Conservation (phyloP, 2,329 filamentous ascomycete species). For the Paraconiothyrium brasiliense region DNA sequence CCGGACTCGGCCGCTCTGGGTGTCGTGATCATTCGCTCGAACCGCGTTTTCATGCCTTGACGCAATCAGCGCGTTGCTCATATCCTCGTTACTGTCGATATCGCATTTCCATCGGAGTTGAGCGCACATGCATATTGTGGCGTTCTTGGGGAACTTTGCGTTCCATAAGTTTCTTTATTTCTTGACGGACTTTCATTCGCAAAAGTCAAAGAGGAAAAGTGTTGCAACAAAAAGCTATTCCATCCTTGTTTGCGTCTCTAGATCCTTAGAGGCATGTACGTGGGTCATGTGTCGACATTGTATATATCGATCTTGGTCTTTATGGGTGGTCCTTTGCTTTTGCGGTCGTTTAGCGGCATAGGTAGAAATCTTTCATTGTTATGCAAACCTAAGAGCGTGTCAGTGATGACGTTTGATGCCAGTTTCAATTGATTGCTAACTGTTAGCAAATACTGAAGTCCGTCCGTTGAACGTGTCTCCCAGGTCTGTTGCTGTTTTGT, state of each 20-base stretch:
- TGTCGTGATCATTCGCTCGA: not conserved
- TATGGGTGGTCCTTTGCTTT: constrained; percentile 21
- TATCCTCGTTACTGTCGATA: constrained; percentile 16
- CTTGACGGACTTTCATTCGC: constrained; percentile 25
- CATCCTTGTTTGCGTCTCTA: constrained; percentile 15
- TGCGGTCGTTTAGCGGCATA: constrained; percentile 1
- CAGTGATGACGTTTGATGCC: not conserved
- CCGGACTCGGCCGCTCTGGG: constrained; percentile 6
- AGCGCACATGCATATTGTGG: constrained; percentile 34
- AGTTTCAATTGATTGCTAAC: too few relatives aligned
- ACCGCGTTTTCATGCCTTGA: not conserved
- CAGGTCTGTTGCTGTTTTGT: too few relatives aligned
- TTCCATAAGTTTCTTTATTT: constrained; percentile 12
- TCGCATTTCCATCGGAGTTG: constrained; percentile 41
- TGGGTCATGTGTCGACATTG: constrained; percentile 15
- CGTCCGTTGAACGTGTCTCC: too few relatives aligned
- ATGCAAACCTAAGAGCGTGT: not conserved
- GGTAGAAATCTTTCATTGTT: constrained; percentile 1
- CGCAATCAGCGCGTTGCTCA: not conserved
- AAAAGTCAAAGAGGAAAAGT: constrained; percentile 28
- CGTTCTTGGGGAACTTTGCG: constrained; percentile 23
- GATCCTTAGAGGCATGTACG: constrained; percentile 8
- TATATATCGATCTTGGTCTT: constrained; percentile 21
- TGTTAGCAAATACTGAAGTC: too few relatives aligned
- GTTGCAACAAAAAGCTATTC: constrained; percentile 19